These are phyloP conservation scores for Naganishia cerealis DNA, from an alignment of 1,284 basidiomycete genomes.

Conservation along the genomic window DNA sequence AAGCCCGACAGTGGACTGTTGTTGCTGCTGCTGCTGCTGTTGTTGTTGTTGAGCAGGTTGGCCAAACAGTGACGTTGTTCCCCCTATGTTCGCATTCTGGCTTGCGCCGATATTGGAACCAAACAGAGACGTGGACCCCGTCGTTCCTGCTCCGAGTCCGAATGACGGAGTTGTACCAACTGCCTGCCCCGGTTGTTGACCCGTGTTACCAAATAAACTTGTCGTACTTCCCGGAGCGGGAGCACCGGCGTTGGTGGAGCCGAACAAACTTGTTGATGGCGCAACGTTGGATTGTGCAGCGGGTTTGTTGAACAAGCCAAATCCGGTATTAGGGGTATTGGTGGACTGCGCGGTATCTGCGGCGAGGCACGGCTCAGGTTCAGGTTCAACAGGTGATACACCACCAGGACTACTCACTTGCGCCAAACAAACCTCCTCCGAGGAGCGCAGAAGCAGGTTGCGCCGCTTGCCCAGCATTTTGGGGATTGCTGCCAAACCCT, in stretches of 20 bases:
- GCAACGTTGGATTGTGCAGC: background rate
- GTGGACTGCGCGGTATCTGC: background rate
- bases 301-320: constrained; percentile 20
- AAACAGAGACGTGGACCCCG: constrained; percentile 15
- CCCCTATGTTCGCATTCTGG: background rate
- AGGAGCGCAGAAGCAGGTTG: constrained; percentile 2
- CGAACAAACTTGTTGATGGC: constrained; percentile 8
- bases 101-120: background rate
- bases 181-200: constrained; percentile 15
- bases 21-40: constrained; percentile 8
- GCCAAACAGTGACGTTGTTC: constrained; percentile 28
- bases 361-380: background rate
- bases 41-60: constrained; percentile 18
- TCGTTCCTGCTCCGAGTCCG: background rate
- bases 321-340: background rate
- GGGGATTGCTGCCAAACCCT: constrained; percentile 9
- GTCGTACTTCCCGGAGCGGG: background rate
- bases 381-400: background rate
- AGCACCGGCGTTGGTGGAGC: background rate
- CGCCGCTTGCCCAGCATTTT: constrained; percentile 4
- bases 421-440: constrained; percentile 9
- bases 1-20: background rate
- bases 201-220: constrained; percentile 18
- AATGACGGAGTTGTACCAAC: background rate
- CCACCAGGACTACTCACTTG: background rate